These are phyloP conservation scores for Mucor piriformis DNA, from an alignment of 371 early-diverging fungal genomes.

Conservation along the genomic window DNA sequence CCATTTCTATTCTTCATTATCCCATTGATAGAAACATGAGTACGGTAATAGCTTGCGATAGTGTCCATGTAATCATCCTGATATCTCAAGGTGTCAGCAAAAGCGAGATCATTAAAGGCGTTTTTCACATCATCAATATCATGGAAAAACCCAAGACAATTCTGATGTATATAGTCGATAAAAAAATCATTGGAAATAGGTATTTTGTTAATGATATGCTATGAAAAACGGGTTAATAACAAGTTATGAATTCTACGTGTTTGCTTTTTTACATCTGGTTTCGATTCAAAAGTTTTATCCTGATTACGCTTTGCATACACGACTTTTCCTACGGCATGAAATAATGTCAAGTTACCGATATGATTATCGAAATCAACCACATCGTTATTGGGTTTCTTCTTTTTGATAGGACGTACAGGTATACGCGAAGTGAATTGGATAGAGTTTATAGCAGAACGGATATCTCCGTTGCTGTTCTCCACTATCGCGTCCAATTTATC, in stretches of 20 bases:
- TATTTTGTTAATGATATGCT: slow-evolving; percentile 29
- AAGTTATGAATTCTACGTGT: not conserved
- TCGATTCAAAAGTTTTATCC: slow-evolving; percentile 28
- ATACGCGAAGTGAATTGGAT: slow-evolving; percentile 28
- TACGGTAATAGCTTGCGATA: slow-evolving; percentile 1
- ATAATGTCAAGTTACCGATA: slow-evolving; percentile 25
- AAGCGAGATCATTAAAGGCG: slow-evolving; percentile 21
- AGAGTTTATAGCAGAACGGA: slow-evolving; percentile 43
- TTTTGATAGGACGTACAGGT: not conserved
- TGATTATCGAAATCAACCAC: slow-evolving; percentile 8
- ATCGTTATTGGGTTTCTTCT: not conserved
- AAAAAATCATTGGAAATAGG: slow-evolving; percentile 28
- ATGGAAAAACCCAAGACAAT: slow-evolving; percentile 21
- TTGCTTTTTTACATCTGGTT: slow-evolving; percentile 25
- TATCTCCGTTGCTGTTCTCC: slow-evolving; percentile 38
- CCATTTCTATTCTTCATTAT: slow-evolving; percentile 17
- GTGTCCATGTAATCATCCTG: slow-evolving; percentile 24
- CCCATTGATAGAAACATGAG: slow-evolving; percentile 28
- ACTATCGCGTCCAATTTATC: slow-evolving; percentile 17
- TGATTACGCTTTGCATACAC: slow-evolving; percentile 39
- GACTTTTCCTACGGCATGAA: slow-evolving; percentile 50
- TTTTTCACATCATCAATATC: slow-evolving; percentile 21
- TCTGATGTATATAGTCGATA: slow-evolving; percentile 31
- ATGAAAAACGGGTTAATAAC: not conserved
- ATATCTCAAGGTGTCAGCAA: slow-evolving; percentile 32